Evolutionary conservation across 106 monocot genomes (phyloP).

Genomic region (Chionographis japonica): DNA sequence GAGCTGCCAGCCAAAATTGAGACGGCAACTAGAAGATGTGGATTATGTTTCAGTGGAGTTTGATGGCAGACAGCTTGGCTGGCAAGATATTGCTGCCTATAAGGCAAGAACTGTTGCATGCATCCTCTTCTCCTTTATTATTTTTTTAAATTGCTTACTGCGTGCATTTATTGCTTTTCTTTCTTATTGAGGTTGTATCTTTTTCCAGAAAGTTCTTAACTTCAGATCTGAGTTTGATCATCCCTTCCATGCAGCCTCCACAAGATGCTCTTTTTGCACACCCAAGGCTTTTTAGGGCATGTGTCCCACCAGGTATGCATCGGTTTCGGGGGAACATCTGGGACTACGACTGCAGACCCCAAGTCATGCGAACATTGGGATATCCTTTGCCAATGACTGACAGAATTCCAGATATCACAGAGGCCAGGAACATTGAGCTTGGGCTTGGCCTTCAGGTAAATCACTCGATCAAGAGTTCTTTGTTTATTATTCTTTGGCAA

Average conservation of each 20-base stretch:
- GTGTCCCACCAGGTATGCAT: conserved; percentile 99
- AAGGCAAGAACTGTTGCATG: conserved; percentile 32
- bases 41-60: conserved; percentile 96
- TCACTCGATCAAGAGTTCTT: background rate
- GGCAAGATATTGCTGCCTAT: conserved; percentile 92
- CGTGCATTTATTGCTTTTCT: background rate
- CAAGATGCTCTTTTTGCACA: conserved; percentile 92
- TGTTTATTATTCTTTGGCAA: background rate
- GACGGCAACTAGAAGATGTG: conserved; percentile 88
- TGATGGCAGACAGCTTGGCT: conserved; percentile 70
- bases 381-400: conserved; percentile 80
- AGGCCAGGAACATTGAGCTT: conserved; percentile 94
- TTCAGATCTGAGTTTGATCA: background rate
- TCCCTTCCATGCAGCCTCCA: conserved; percentile 65
- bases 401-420: conserved; percentile 89
- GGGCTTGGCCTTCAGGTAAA: conserved; percentile 96
- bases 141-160: background rate
- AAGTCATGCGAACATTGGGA: conserved; percentile 64
- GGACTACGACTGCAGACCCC: conserved; percentile 86
- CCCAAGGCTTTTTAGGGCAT: conserved; percentile 94
- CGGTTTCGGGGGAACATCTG: conserved; percentile 92
- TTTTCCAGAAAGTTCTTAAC: background rate
- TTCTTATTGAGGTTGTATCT: background rate
- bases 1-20: conserved; percentile 82
- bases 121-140: background rate